Conservation (phyloP, 768 basidiomycete genomes). For the Leccinum disarticulatum region DNA sequence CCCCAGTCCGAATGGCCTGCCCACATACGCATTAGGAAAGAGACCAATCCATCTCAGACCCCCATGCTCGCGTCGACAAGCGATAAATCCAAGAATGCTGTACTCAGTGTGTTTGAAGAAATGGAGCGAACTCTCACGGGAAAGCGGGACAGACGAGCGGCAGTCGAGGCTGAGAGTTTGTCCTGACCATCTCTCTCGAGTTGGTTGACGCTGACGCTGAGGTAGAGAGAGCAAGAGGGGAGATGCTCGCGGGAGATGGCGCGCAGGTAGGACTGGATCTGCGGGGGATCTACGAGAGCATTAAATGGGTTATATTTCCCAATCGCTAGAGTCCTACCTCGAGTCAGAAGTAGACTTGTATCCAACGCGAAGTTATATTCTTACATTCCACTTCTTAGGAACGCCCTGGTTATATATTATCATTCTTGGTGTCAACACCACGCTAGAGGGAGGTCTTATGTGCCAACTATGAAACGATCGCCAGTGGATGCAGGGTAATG, state of each 20-base stretch:
- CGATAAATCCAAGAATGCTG: conserved; percentile 31
- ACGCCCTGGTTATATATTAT: neutral
- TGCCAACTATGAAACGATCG: neutral
- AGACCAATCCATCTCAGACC: neutral
- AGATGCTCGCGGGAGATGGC: conserved; percentile 18
- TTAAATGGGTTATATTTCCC: conserved; percentile 52
- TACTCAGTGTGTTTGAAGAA: conserved; percentile 70
- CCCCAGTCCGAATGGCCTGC: conserved; percentile 67
- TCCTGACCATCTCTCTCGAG: conserved; percentile 28
- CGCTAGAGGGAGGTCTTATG: conserved; percentile 1
- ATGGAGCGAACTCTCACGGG: conserved; percentile 57
- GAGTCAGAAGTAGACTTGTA: neutral
- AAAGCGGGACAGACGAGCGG: conserved; percentile 39
- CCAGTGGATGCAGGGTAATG: neutral
- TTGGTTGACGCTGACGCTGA: conserved; percentile 12
- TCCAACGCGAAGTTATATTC: neutral
- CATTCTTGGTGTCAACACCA: neutral
- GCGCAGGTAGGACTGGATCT: conserved; percentile 17
- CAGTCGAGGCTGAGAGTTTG: conserved; percentile 38
- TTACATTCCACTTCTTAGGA: neutral
- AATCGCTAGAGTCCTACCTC: conserved; percentile 32
- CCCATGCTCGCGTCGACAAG: neutral
- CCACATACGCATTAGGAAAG: conserved; percentile 36
- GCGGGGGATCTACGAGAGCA: conserved; percentile 40
- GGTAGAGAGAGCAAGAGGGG: conserved; percentile 21